phyloP scores from a whole-genome alignment of 2,329 filamentous ascomycete species.

The Penicillium olsonii region DNA sequence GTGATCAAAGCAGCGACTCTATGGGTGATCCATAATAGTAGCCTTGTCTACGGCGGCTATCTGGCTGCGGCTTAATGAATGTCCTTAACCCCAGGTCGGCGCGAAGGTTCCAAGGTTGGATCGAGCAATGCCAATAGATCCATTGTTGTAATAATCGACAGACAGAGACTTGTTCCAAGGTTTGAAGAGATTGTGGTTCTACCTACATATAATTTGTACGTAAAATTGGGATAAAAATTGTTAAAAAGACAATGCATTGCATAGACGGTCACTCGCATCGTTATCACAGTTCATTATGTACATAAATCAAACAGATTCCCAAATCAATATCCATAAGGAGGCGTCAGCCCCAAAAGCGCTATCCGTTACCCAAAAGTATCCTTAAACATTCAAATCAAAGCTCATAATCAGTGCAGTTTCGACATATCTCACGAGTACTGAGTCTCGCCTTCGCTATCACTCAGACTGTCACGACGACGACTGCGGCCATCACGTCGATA shows the following conservation, averaged over 20 bases:
- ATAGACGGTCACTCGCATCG: neutral
- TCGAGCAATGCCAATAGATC: no score
- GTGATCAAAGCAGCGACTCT: no score
- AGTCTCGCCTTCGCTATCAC: conserved; percentile 52
- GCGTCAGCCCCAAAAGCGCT: conserved; percentile 3
- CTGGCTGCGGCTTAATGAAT: no score
- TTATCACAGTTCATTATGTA: conserved; percentile 12
- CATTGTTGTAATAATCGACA: no score
- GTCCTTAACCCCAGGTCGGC: no score
- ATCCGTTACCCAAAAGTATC: conserved; percentile 2
- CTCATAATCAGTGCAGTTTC: neutral
- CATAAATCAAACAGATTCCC: conserved; percentile 9
- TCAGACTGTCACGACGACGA: conserved; percentile 54
- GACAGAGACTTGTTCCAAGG: no score
- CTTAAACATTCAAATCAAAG: conserved; percentile 3
- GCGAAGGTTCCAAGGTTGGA: no score
- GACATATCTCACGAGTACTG: conserved; percentile 24
- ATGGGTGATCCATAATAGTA: no score
- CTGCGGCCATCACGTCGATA: conserved; percentile 44
- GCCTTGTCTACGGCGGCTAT: no score
- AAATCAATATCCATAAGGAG: conserved; percentile 7
- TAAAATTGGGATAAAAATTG: no score
- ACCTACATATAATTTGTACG: no score
- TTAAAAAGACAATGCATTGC: neutral
- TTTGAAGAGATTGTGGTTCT: no score